Evolutionary conservation across 2,329 filamentous ascomycete species (phyloP).

Genomic region (Proliferodiscus dingleyae): DNA sequence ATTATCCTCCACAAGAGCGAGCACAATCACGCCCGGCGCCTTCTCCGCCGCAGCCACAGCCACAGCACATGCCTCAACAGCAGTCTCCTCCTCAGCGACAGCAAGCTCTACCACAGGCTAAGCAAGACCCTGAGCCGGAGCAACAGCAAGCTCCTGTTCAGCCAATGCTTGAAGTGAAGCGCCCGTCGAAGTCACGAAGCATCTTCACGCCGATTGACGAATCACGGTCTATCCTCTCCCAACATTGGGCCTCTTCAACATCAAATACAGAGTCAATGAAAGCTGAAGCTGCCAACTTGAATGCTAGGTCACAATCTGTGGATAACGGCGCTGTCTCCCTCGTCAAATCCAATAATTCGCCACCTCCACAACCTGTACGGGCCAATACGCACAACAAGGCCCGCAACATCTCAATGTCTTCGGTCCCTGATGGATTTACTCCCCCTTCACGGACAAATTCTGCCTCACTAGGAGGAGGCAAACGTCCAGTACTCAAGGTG

Average conservation of each 20-base stretch:
- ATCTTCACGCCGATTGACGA: conserved; percentile 98
- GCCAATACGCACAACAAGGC: conserved; percentile 37
- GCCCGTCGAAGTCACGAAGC: conserved; percentile 56
- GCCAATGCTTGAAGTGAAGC: conserved; percentile 44
- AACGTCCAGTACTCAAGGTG: conserved; percentile 81
- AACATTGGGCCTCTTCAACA: conserved; percentile 69
- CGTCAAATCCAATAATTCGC: conserved; percentile 48
- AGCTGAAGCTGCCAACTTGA: conserved; percentile 33
- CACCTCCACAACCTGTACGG: conserved; percentile 47
- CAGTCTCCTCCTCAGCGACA: conserved; percentile 43
- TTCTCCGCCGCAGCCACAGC: conserved; percentile 57
- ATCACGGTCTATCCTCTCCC: conserved; percentile 79
- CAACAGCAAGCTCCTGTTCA: conserved; percentile 48
- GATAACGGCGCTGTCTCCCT: conserved; percentile 55
- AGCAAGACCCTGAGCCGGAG: conserved; percentile 39
- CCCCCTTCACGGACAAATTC: conserved; percentile 78
- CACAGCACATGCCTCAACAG: conserved; percentile 44
- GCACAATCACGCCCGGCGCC: conserved; percentile 45
- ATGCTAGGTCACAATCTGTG: conserved; percentile 60
- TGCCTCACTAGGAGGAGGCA: conserved; percentile 57
- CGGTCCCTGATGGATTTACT: conserved; percentile 63
- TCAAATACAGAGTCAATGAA: conserved; percentile 32
- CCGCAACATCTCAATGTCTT: conserved; percentile 53
- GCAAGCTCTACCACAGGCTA: conserved; percentile 31
- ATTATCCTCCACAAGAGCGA: conserved; percentile 56